Evolutionary conservation across 2,329 filamentous ascomycete species (phyloP).

Genomic region (Coniochaeta prunicola): DNA sequence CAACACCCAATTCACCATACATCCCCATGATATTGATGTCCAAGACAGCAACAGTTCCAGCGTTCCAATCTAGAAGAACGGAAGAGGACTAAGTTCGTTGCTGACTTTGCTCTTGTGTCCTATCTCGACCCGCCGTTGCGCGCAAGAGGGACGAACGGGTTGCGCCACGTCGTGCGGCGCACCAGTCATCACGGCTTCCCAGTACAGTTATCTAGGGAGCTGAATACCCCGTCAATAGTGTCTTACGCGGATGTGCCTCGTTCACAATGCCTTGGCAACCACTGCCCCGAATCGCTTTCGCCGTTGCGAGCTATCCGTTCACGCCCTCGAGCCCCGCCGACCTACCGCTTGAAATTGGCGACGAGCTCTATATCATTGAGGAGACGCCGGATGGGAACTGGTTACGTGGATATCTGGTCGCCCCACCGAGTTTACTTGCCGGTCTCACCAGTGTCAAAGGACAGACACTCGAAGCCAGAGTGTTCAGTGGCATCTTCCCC

Average conservation of each 20-base stretch:
- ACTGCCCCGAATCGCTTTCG: slow-evolving; percentile 94
- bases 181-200: neutral
- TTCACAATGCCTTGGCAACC: slow-evolving; percentile 88
- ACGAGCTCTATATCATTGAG: slow-evolving; percentile 98
- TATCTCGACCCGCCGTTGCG: neutral
- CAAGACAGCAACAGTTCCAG: neutral
- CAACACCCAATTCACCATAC: neutral
- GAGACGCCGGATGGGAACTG: slow-evolving; percentile 87
- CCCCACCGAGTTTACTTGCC: slow-evolving; percentile 85
- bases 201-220: neutral
- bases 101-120: neutral
- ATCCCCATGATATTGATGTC: neutral
- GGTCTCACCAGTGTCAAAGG: slow-evolving; percentile 87
- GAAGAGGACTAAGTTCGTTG: neutral
- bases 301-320: slow-evolving; percentile 93
- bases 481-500: slow-evolving; percentile 98
- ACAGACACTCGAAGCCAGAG: slow-evolving; percentile 87
- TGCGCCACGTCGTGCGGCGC: neutral
- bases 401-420: slow-evolving; percentile 92
- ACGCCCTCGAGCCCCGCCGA: slow-evolving; percentile 79
- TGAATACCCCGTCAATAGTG: neutral
- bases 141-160: neutral
- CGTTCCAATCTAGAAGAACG: neutral
- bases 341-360: slow-evolving; percentile 91
- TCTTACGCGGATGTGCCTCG: slow-evolving; percentile 9